Percentiles rank a stretch among this genome's conserved stretches.
Evolutionary conservation across 352 stramenopile genomes (phyloP).

Genomic region (Peronosclerospora sorghi): DNA sequence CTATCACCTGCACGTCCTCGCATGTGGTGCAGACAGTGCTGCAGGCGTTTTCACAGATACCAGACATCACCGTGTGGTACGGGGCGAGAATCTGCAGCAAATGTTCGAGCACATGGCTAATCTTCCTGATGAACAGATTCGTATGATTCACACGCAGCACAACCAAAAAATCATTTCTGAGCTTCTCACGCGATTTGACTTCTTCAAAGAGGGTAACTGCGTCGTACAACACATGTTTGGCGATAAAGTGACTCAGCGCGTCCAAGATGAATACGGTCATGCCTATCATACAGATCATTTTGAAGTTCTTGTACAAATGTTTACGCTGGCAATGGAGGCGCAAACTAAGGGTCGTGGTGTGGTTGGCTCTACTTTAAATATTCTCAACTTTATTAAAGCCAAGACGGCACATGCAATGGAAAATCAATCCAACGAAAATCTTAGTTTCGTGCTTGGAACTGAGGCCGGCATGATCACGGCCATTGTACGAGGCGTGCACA

Average conservation of each 20-base stretch:
- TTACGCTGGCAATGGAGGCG: conserved; percentile 93
- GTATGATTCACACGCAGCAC: conserved; percentile 73
- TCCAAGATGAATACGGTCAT: conserved; percentile 86
- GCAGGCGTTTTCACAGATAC: conserved; percentile 88
- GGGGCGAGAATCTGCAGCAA: conserved; percentile 93
- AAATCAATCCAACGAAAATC: conserved; percentile 45
- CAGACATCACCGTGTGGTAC: conserved; percentile 85
- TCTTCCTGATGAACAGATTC: conserved; percentile 76
- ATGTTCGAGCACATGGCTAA: conserved; percentile 83
- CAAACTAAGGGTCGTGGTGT: conserved; percentile 86
- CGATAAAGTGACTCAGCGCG: conserved; percentile 87
- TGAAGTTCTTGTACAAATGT: conserved; percentile 98
- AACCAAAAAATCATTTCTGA: conserved; percentile 70
- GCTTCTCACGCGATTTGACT: conserved; percentile 85
- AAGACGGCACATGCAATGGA: conserved; percentile 86
- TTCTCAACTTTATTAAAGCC: conserved; percentile 94
- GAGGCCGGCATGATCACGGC: conserved; percentile 97
- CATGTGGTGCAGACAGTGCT: conserved; percentile 96
- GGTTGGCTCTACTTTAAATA: conserved; percentile 94
- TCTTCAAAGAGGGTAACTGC: conserved; percentile 95
- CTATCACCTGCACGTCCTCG: conserved; percentile 94
- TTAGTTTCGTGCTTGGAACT: conserved; percentile 94
- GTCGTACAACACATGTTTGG: conserved; percentile 98
- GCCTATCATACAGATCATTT: conserved; percentile 94
- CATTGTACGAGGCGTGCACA: conserved; percentile 90